Conservation (phyloP, 495 filamentous ascomycete genomes). For the Xylaria castorea region DNA sequence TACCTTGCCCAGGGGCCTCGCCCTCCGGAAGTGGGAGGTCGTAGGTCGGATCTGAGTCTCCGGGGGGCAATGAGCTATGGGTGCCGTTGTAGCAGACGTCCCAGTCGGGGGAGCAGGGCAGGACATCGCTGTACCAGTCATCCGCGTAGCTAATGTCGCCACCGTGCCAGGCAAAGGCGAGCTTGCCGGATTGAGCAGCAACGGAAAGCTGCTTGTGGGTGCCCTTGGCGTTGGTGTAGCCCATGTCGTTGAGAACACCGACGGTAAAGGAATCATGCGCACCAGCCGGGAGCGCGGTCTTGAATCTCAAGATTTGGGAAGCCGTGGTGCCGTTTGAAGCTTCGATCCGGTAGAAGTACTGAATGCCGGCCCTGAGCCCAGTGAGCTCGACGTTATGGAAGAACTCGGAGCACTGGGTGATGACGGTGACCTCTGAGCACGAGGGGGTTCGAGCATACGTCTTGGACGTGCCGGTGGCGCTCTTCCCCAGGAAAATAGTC, state of each 20-base stretch:
- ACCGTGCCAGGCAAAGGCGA: slow-evolving; percentile 60
- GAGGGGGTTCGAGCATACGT: slow-evolving; percentile 61
- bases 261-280: slow-evolving; percentile 36
- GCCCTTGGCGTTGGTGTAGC: slow-evolving; percentile 57
- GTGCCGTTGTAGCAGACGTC: slow-evolving; percentile 62
- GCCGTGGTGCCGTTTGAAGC: slow-evolving; percentile 54
- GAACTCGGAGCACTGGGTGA: slow-evolving; percentile 58
- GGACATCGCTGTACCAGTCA: slow-evolving; percentile 58
- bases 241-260: slow-evolving; percentile 57
- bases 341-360: slow-evolving; percentile 55
- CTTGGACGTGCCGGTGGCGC: slow-evolving; percentile 42
- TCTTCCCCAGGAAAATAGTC: slow-evolving; percentile 38
- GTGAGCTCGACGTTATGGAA: slow-evolving; percentile 55
- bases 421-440: slow-evolving; percentile 52
- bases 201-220: slow-evolving; percentile 52
- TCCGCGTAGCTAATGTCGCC: slow-evolving; percentile 59
- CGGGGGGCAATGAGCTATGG: slow-evolving; percentile 47
- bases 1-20: slow-evolving; percentile 57
- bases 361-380: slow-evolving; percentile 48
- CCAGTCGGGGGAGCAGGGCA: slow-evolving; percentile 57
- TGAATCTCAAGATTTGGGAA: slow-evolving; percentile 51
- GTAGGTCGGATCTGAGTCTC: slow-evolving; percentile 45
- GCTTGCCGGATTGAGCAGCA: slow-evolving; percentile 44
- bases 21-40: slow-evolving; percentile 53
- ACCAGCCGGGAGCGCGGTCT: slow-evolving; percentile 51